Evolutionary conservation across 257 asterid species (phyloP).

Genomic region (Pogostemon cablin): DNA sequence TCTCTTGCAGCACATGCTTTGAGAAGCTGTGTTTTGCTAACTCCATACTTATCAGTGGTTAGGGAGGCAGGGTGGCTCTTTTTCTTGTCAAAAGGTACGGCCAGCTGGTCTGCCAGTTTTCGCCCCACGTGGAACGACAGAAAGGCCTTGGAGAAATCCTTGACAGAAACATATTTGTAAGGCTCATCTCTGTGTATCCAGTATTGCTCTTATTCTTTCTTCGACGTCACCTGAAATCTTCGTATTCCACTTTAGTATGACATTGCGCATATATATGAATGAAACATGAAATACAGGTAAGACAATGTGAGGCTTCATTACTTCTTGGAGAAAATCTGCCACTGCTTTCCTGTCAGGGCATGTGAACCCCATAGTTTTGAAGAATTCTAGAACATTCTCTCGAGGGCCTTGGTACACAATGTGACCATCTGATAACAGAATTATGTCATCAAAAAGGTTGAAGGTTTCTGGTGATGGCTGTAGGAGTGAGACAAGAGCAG

Average conservation of each 20-base stretch:
- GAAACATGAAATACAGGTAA: no score
- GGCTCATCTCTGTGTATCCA: constrained; percentile 65
- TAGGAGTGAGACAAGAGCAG: constrained; percentile 78
- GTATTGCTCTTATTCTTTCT: constrained; percentile 86
- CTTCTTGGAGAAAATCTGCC: constrained; percentile 94
- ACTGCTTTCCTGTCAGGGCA: constrained; percentile 93
- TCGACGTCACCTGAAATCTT: constrained; percentile 68
- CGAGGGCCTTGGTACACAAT: constrained; percentile 94
- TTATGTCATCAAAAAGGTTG: constrained; percentile 79
- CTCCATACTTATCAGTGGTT: constrained; percentile 63
- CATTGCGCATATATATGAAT: no score
- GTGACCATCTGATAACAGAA: constrained; percentile 75
- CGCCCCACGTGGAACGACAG: constrained; percentile 68
- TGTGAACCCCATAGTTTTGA: constrained; percentile 70
- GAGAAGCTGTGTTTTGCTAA: constrained; percentile 67
- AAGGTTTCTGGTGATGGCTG: constrained; percentile 97
- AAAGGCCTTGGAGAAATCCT: constrained; percentile 73
- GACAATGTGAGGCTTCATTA: constrained; percentile 29
- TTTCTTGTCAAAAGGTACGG: constrained; percentile 63
- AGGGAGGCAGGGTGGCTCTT: constrained; percentile 76
- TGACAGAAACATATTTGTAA: constrained; percentile 53
- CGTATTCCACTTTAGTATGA: no score
- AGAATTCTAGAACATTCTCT: constrained; percentile 69
- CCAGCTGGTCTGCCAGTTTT: constrained; percentile 62
- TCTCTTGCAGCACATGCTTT: constrained; percentile 74